phyloP scores from a whole-genome alignment of 2,329 filamentous ascomycete genomes.

The Diaporthe longicolla region DNA sequence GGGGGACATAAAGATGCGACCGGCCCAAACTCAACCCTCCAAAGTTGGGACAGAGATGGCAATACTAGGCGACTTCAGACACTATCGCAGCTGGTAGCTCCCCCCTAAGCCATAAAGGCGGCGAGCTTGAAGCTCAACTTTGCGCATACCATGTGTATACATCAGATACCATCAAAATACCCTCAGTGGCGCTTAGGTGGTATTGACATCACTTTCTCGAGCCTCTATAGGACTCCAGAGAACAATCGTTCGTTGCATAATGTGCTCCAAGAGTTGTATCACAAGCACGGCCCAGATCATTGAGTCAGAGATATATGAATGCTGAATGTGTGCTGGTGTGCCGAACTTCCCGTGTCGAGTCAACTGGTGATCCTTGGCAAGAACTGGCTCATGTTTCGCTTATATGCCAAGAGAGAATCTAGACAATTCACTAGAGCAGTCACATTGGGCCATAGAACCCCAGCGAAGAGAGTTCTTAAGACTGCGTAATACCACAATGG shows the following conservation, averaged over 20 bases:
- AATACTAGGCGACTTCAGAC: neutral
- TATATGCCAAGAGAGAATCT: neutral
- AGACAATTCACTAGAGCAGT: neutral
- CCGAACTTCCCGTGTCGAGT: neutral
- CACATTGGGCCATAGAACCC: neutral
- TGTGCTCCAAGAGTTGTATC: neutral
- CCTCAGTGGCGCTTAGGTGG: neutral
- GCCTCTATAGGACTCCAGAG: neutral
- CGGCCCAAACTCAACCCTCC: neutral
- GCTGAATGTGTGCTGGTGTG: neutral
- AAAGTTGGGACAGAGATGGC: neutral
- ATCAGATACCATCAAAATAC: neutral
- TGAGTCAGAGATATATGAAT: slow-evolving; percentile 10
- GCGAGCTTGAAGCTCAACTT: too few species aligned
- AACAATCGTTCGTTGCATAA: neutral
- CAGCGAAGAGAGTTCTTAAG: neutral
- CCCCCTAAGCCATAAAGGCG: neutral
- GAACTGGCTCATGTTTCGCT: neutral
- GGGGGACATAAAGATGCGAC: neutral
- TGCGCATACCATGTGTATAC: neutral
- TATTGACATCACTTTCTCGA: neutral
- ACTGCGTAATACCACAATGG: neutral
- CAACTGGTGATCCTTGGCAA: slow-evolving; percentile 15
- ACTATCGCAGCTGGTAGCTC: neutral
- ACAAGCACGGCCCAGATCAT: neutral